Evolutionary conservation across 768 basidiomycete species (phyloP), one percentile per base, ranked within the genome.

Genomic region (Rhodotorula sphaerocarpa): DNA sequence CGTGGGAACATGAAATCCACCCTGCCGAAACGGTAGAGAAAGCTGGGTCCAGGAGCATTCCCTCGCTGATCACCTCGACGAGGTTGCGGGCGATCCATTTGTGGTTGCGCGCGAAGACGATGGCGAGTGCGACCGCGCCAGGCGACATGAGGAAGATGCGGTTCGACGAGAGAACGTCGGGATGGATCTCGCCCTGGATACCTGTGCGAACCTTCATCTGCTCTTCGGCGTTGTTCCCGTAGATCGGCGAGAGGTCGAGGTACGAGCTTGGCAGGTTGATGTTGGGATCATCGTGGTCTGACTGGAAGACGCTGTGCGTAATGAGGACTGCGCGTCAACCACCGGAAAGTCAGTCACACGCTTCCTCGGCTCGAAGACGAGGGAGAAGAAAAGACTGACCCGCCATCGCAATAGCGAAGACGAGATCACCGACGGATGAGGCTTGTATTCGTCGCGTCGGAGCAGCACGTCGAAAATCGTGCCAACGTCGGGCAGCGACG

Each of bases 381-480:
- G 33, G 3, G 11, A 14, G 31, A 25, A 56, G 39, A 34, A n/a
- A 21, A 14, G 34, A 16, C 45, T 25, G 25, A 15, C 86, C n/a
- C n/a, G n/a, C n/a, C n/a, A n/a, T n/a, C n/a, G n/a, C n/a, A n/a
- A n/a, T n/a, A n/a, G n/a, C n/a, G n/a, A n/a, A n/a, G n/a, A n/a
- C n/a, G n/a, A n/a, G 48, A 88, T 80, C 25, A 86, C 87, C 6
- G 80, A 82, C 7, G 85, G 84, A 73, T 86, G 85, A 10, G 66
- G 66, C 1, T 11, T 36, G 42, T 66, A 81, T 74, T 15, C 80
- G 79, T 71, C 87, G 86, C 87, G 89, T 39, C 61, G 83, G 42
- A 90, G 76, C 18, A 90, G 82, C 3, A 79, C 79, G 70, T 90
- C 86, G 64, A 88, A 90, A 7, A 90, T 79, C 11, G 85, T 73